These are phyloP conservation scores for Mycena olivaceomarginata DNA, from an alignment of 768 basidiomycete species.

Conservation along the genomic window DNA sequence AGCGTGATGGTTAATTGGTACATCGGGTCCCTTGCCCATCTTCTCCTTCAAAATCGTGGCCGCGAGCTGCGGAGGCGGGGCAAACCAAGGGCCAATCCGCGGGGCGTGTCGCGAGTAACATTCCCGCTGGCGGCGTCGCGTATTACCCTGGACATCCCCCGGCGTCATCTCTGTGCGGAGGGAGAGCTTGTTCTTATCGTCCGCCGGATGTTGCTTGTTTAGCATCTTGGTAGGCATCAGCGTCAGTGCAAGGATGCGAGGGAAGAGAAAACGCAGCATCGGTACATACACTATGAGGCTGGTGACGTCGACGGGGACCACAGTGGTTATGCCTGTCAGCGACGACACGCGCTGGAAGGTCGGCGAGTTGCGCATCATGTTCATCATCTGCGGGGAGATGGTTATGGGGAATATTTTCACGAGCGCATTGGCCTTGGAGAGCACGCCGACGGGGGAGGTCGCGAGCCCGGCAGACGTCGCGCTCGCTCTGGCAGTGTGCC, in stretches of 20 bases:
- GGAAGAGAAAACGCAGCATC: conserved; percentile 24
- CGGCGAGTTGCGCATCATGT: conserved; percentile 29
- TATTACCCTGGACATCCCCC: conserved; percentile 28
- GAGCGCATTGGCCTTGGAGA: conserved; percentile 34
- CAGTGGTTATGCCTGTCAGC: conserved; percentile 28
- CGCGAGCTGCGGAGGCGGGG: conserved; percentile 33
- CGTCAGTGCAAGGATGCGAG: conserved; percentile 11
- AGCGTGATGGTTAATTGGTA: conserved; percentile 14
- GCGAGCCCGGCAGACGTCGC: conserved; percentile 22
- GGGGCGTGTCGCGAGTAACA: conserved; percentile 21
- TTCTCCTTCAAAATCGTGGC: conserved; percentile 39
- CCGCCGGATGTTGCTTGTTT: conserved; percentile 32
- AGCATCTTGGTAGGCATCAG: conserved; percentile 29
- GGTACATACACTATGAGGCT: conserved; percentile 33
- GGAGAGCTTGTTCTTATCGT: conserved; percentile 33
- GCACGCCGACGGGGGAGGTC: conserved; percentile 30
- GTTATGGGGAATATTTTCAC: conserved; percentile 33
- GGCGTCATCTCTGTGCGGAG: conserved; percentile 35
- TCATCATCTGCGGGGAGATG: conserved; percentile 33
- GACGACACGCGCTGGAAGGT: conserved; percentile 30
- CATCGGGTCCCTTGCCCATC: conserved; percentile 30
- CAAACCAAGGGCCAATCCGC: conserved; percentile 28
- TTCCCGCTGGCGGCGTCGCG: conserved; percentile 33
- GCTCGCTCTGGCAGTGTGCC: conserved; percentile 28
- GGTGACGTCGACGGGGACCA: conserved; percentile 22